Percentiles rank a stretch among this genome's conserved stretches.
These are phyloP conservation scores for Lolium rigidum DNA, from an alignment of 176 grass and related monocot genomes.

Conservation along the genomic window DNA sequence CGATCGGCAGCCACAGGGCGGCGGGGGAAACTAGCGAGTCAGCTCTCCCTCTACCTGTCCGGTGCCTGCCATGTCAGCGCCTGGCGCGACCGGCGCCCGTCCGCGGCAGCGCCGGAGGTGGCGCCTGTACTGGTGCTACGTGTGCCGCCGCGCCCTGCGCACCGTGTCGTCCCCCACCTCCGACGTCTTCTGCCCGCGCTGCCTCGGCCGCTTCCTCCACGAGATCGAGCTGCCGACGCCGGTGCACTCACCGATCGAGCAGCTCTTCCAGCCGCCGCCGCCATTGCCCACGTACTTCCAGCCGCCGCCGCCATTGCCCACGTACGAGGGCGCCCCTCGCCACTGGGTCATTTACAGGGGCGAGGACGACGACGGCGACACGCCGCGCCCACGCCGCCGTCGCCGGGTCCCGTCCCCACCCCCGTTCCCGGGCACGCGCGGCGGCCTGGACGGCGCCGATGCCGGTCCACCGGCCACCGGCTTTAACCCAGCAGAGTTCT, in stretches of 20 bases:
- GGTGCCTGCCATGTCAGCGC: constrained; percentile 30
- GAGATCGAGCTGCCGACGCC: constrained; percentile 73
- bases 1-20: background rate
- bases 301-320: constrained; percentile 34
- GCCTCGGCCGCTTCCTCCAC: constrained; percentile 87
- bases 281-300: constrained; percentile 42
- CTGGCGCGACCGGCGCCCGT: background rate
- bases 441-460: background rate
- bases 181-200: constrained; percentile 87
- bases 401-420: constrained; percentile 44
- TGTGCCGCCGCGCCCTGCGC: constrained; percentile 72
- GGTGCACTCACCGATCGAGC: constrained; percentile 33
- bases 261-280: constrained; percentile 41
- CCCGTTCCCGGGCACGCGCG: background rate
- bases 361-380: background rate
- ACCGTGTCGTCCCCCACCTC: constrained; percentile 66
- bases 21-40: too few relatives aligned
- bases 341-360: constrained; percentile 51
- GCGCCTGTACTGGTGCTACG: constrained; percentile 87
- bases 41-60: too few relatives aligned
- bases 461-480: constrained; percentile 11
- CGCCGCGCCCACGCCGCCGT: background rate
- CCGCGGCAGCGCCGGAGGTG: constrained; percentile 53
- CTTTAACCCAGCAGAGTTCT: constrained; percentile 52
- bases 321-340: constrained; percentile 48